Evolutionary conservation across 371 early-diverging fungal species (phyloP).

Genomic region (Rhizopus arrhizus): DNA sequence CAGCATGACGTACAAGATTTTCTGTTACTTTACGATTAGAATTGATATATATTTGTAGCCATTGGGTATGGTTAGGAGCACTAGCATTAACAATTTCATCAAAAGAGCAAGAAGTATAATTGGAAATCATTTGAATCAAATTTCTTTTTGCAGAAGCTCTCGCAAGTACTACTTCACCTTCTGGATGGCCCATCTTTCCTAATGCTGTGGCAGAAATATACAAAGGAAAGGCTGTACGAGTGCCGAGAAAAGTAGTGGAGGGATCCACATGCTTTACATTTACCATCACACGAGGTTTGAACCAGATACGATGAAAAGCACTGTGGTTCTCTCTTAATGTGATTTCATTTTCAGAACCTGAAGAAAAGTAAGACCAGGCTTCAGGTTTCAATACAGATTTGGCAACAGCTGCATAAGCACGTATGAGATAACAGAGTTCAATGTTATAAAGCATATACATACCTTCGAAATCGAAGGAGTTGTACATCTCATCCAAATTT

Average conservation of each 20-base stretch:
- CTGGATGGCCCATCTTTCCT: constrained; percentile 76
- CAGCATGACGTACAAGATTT: constrained; percentile 78
- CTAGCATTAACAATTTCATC: constrained; percentile 61
- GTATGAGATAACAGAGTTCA: not conserved
- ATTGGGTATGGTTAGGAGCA: constrained; percentile 50
- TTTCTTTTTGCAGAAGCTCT: constrained; percentile 56
- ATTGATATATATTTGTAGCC: constrained; percentile 95
- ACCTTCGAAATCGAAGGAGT: constrained; percentile 77
- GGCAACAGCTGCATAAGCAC: constrained; percentile 55
- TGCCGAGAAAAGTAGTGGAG: constrained; percentile 67
- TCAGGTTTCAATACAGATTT: constrained; percentile 56
- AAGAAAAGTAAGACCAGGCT: constrained; percentile 88
- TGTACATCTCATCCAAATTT: constrained; percentile 62
- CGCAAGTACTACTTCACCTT: constrained; percentile 74
- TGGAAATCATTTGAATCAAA: constrained; percentile 73
- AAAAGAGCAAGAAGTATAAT: constrained; percentile 72
- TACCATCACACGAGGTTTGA: constrained; percentile 78
- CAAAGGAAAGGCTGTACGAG: constrained; percentile 53
- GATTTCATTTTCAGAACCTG: constrained; percentile 84
- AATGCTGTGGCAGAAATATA: constrained; percentile 67
- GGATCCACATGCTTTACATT: constrained; percentile 70
- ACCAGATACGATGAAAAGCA: constrained; percentile 76
- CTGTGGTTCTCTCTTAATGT: constrained; percentile 79
- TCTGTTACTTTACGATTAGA: constrained; percentile 74
- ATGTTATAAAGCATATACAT: constrained; percentile 7